phyloP scores from a whole-genome alignment of 1,139 yeast species.

The Schizosaccharomyces versatilis region DNA sequence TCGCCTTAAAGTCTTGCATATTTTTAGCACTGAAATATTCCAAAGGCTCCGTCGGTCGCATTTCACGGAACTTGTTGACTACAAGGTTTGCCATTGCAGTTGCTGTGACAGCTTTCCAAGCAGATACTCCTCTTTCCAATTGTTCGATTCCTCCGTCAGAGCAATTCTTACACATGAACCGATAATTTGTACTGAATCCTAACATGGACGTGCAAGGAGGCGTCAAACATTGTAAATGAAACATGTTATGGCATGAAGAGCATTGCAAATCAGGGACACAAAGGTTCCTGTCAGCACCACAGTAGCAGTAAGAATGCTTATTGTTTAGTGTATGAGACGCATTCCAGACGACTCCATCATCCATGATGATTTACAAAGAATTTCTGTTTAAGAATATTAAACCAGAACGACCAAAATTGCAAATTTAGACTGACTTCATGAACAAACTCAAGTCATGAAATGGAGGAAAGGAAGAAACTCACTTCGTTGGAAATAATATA shows the following conservation, averaged over 20 bases:
- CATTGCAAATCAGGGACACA: constrained; percentile 9
- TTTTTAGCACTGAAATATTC: constrained; percentile 6
- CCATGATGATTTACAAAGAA: constrained; percentile 3
- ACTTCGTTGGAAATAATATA: too few relatives aligned
- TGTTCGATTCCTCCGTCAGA: constrained; percentile 4
- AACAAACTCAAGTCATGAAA: too few relatives aligned
- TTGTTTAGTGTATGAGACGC: constrained; percentile 8
- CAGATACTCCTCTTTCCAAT: constrained; percentile 6
- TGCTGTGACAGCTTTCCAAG: constrained; percentile 10
- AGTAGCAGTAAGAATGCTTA: constrained; percentile 10
- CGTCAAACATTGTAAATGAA: constrained; percentile 9
- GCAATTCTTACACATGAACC: constrained; percentile 8
- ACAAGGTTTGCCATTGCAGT: constrained; percentile 9
- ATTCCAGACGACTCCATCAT: constrained; percentile 7
- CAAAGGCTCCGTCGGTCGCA: constrained; percentile 6
- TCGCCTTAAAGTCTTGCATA: constrained; percentile 1
- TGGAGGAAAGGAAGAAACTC: too few relatives aligned
- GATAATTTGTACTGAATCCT: constrained; percentile 5
- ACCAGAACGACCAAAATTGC: too few relatives aligned
- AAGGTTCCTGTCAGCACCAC: constrained; percentile 10
- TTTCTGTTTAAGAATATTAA: too few relatives aligned
- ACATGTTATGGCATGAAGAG: constrained; percentile 7
- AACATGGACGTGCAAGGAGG: neutral
- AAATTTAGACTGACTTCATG: too few relatives aligned
- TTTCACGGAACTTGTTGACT: constrained; percentile 5